A percentile compares a stretch with the other conserved stretches of the same genome.
Conservation (phyloP, 2,329 filamentous ascomycete species). For the Scedosporium boydii region DNA sequence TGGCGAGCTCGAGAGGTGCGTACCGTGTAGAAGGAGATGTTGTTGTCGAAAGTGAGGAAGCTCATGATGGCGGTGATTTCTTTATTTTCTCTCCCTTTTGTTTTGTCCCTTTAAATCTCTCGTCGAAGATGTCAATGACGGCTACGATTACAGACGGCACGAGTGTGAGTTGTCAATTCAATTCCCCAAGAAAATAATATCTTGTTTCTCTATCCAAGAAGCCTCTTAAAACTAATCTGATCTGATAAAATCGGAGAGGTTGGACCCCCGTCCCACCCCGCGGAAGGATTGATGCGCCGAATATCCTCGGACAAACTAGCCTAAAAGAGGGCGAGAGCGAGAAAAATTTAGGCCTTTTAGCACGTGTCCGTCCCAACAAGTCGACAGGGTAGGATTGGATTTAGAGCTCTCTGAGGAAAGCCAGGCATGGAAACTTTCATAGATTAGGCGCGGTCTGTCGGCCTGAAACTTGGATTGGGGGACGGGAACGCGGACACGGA, state of each 20-base stretch:
- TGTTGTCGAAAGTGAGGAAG: conserved; percentile 22
- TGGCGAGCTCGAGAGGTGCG: background rate
- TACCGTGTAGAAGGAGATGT: conserved; percentile 20
- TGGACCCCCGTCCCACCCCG: background rate
- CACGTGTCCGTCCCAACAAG: background rate
- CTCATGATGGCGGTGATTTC: background rate
- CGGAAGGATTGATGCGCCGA: background rate
- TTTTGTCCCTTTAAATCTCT: too few species aligned
- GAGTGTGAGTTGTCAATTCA: too few species aligned
- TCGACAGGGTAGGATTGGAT: too few species aligned
- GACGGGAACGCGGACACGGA: too few species aligned
- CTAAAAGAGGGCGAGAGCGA: background rate
- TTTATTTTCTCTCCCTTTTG: too few species aligned
- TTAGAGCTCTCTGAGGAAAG: too few species aligned
- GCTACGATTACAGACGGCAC: background rate
- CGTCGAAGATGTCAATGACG: background rate
- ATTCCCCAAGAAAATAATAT: too few species aligned
- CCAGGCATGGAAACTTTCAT: too few species aligned
- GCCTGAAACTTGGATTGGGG: too few species aligned
- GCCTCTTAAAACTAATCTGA: background rate
- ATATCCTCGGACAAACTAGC: background rate
- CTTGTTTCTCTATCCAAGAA: background rate
- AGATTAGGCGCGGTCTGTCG: too few species aligned
- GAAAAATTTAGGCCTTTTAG: background rate
- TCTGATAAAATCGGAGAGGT: background rate